Evolutionary conservation across 164 flowering plant species (phyloP), one percentile per base, ranked within the genome.

Genomic region (Brasenia schreberi): DNA sequence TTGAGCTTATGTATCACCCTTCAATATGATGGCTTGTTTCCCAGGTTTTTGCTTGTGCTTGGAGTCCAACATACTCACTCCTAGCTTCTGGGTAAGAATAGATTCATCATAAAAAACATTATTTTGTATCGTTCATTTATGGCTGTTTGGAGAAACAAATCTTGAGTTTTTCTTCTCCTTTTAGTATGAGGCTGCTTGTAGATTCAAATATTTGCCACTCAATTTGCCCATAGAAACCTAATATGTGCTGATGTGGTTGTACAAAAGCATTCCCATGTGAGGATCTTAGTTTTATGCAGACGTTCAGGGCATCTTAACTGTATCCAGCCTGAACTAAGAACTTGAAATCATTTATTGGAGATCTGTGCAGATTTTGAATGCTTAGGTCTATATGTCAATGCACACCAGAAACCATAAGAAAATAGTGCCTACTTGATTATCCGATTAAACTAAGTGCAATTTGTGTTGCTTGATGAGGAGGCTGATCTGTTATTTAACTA

Each of bases 1-100:
- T 49, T 39, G 23, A 33, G n/a, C 63, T 33, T 19, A 5, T 42
- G 61, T 65, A 18, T 45, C 53, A 45, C 53, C 12, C 12, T 45
- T 45, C 12, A 45, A 12, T 12, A 0, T 45, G 53, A 5, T 45
- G 7, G 53, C 42, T 66, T 63, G 42, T 65, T 23, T 7, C 73
- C 1, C 74, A 94, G 99, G 99, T 94, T 72, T 94, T 91, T 77
- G 93, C 85, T 72, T 94, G 99, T 79, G 95, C 97, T 65, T 94
- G 99, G 99, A 87, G 94, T 75, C 99, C 99, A 45, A 65, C 83
- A 11, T 96, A 96, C 61, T 87, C 95, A 39, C 89, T 94, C 70
- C 88, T 94, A 75, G 99, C 99, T 65, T 89, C 99, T 61, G 99
- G 99, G 98, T 93, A 69, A 52, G 97, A 76, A 45, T 19, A 19